A percentile compares a stretch with the other conserved stretches of the same genome.
phyloP scores from a whole-genome alignment of 495 filamentous ascomycete species.

The Parmelia sp. region DNA sequence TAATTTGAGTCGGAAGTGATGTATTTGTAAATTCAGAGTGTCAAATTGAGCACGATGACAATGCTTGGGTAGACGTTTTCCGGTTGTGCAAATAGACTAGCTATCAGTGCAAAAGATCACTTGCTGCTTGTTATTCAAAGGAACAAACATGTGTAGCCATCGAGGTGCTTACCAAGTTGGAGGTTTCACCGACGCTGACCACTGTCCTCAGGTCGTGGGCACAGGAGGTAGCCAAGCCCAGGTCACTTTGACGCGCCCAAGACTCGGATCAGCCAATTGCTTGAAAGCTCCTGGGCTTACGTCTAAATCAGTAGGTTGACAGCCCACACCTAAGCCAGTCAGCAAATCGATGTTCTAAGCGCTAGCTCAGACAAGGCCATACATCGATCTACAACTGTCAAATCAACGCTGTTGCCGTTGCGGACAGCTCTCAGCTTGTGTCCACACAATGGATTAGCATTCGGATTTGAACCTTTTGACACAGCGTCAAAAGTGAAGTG shows the following conservation, averaged over 20 bases:
- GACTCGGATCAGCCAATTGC: constrained; percentile 46
- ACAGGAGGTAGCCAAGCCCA: constrained; percentile 58
- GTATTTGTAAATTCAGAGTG: background rate
- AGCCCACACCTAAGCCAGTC: constrained; percentile 41
- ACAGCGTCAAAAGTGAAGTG: constrained; percentile 61
- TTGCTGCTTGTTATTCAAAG: background rate
- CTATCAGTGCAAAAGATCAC: background rate
- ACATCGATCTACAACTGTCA: constrained; percentile 72
- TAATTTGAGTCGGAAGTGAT: background rate
- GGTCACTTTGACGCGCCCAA: constrained; percentile 54
- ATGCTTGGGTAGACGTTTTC: background rate
- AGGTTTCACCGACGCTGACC: too few species aligned
- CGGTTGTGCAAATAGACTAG: background rate
- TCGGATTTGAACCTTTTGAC: constrained; percentile 52
- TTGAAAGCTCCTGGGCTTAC: constrained; percentile 56
- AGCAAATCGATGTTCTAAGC: background rate
- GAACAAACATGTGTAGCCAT: background rate
- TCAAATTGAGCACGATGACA: background rate
- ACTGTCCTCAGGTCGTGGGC: background rate
- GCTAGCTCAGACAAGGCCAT: constrained; percentile 16
- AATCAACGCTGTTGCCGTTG: constrained; percentile 51
- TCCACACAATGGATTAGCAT: constrained; percentile 65
- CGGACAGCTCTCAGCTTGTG: constrained; percentile 52
- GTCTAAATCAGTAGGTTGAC: constrained; percentile 60
- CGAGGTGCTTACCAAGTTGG: background rate